Percentiles rank a stretch among this genome's conserved stretches.
These are phyloP conservation scores for Plenodomus lindquistii DNA, from an alignment of 2,329 filamentous ascomycete species.

Conservation along the genomic window DNA sequence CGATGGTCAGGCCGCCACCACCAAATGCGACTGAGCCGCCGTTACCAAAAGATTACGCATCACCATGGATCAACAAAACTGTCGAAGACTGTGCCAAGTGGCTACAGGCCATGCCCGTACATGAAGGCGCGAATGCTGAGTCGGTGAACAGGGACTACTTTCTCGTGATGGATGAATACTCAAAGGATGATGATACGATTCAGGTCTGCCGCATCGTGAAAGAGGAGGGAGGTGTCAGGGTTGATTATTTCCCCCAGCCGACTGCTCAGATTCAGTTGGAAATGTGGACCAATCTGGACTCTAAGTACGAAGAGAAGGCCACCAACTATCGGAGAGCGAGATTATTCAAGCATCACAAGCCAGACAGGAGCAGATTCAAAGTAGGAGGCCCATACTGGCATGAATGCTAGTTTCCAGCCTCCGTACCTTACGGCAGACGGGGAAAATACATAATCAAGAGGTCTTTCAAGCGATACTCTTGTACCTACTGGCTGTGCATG, in stretches of 20 bases:
- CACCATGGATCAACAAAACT: conserved; percentile 10
- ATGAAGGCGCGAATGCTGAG: background rate
- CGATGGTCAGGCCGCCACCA: conserved; percentile 2
- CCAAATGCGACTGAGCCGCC: conserved; percentile 6
- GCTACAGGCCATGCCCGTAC: conserved; percentile 5
- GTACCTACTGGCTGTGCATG: too few relatives aligned
- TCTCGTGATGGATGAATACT: conserved; percentile 9
- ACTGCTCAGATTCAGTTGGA: conserved; percentile 1
- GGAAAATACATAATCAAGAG: too few relatives aligned
- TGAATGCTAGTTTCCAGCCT: background rate
- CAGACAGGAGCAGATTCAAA: conserved; percentile 4
- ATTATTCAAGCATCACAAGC: conserved; percentile 2
- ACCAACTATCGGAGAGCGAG: background rate
- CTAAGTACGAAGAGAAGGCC: conserved; percentile 5
- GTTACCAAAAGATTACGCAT: conserved; percentile 2
- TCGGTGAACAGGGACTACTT: conserved; percentile 6
- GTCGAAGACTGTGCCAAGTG: conserved; percentile 13
- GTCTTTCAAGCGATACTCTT: too few relatives aligned
- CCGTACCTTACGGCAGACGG: too few relatives aligned
- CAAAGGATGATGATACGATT: conserved; percentile 9
- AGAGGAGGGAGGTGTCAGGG: conserved; percentile 2
- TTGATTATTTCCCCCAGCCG: conserved; percentile 8
- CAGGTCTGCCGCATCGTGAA: conserved; percentile 5
- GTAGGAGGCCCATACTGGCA: background rate
- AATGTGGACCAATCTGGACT: conserved; percentile 2